Evolutionary conservation across 306 rosid species (phyloP).

Genomic region (Chamaecrista fasciculata): DNA sequence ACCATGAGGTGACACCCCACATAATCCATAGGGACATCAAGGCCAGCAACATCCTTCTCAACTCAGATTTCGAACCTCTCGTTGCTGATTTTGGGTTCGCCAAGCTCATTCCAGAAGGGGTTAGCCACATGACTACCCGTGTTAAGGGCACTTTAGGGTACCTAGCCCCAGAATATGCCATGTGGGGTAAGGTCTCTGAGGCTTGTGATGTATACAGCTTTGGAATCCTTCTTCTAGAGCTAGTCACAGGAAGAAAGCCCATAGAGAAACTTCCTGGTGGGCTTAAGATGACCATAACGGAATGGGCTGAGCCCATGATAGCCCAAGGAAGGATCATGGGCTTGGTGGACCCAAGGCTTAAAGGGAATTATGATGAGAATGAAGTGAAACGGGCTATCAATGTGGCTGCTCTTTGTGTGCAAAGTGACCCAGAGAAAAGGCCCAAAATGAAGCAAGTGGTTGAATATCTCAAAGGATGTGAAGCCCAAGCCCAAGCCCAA

Average conservation of each 20-base stretch:
- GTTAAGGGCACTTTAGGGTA: conserved; percentile 91
- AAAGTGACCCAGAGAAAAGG: conserved; percentile 58
- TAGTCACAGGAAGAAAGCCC: conserved; percentile 77
- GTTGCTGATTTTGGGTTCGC: conserved; percentile 94
- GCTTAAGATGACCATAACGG: conserved; percentile 62
- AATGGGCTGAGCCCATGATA: conserved; percentile 78
- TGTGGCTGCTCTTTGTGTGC: conserved; percentile 71
- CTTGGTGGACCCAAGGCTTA: conserved; percentile 61
- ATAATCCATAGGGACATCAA: conserved; percentile 87
- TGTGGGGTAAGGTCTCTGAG: conserved; percentile 95
- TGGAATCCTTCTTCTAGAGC: conserved; percentile 76
- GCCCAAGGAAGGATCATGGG: conserved; percentile 51
- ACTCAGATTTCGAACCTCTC: conserved; percentile 69
- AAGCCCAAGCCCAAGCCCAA: conserved; percentile 37
- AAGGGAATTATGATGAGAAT: conserved; percentile 63
- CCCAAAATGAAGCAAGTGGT: conserved; percentile 77
- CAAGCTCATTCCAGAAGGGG: conserved; percentile 86
- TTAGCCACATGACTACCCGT: conserved; percentile 85
- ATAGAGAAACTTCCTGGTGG: conserved; percentile 83
- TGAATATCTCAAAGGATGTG: conserved; percentile 53
- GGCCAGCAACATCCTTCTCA: conserved; percentile 78
- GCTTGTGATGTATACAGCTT: conserved; percentile 84
- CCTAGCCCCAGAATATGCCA: conserved; percentile 87
- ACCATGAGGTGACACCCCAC: conserved; percentile 78
- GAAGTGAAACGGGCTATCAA: conserved; percentile 54